Percentiles rank a stretch among this genome's conserved stretches.
These are phyloP conservation scores for Candida sanyiensis DNA, from an alignment of 805 yeast species.

Conservation along the genomic window DNA sequence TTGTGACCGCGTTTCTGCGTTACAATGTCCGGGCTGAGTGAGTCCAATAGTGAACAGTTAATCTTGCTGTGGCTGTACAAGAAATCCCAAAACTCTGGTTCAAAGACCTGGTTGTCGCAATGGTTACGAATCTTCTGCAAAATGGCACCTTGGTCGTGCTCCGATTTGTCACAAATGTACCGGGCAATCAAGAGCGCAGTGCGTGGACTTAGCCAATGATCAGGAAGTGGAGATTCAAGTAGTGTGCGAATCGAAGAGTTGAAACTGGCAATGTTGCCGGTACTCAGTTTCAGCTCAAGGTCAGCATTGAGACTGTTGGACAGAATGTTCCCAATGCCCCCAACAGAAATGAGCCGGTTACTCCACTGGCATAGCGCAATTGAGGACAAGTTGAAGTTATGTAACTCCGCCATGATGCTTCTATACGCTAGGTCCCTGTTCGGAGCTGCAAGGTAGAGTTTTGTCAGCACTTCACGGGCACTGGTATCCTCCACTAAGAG, in stretches of 20 bases:
- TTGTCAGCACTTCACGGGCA: slow-evolving; percentile 8
- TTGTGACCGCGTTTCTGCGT: too few relatives aligned
- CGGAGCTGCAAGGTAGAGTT: slow-evolving; percentile 8
- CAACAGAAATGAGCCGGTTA: slow-evolving; percentile 13
- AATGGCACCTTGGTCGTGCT: neutral
- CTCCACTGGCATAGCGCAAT: slow-evolving; percentile 13
- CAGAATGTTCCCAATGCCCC: slow-evolving; percentile 16
- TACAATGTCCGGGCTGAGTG: neutral
- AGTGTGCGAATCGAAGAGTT: slow-evolving; percentile 13
- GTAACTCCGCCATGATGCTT: slow-evolving; percentile 11
- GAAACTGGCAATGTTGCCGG: slow-evolving; percentile 13
- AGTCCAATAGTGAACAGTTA: slow-evolving; percentile 7
- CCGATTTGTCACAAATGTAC: slow-evolving; percentile 12
- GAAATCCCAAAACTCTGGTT: slow-evolving; percentile 13
- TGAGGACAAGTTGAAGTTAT: slow-evolving; percentile 8
- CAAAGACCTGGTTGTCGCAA: slow-evolving; percentile 9
- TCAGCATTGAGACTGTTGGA: slow-evolving; percentile 14
- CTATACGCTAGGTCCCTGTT: slow-evolving; percentile 6
- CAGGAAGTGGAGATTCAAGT: neutral
- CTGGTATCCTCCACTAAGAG: slow-evolving; percentile 6
- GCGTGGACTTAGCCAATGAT: slow-evolving; percentile 14
- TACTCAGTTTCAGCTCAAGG: slow-evolving; percentile 13
- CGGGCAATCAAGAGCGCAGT: slow-evolving; percentile 13
- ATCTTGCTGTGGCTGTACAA: slow-evolving; percentile 12
- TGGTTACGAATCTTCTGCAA: neutral